Conservation (phyloP, 768 basidiomycete species). For the Macrocybe gigantea region DNA sequence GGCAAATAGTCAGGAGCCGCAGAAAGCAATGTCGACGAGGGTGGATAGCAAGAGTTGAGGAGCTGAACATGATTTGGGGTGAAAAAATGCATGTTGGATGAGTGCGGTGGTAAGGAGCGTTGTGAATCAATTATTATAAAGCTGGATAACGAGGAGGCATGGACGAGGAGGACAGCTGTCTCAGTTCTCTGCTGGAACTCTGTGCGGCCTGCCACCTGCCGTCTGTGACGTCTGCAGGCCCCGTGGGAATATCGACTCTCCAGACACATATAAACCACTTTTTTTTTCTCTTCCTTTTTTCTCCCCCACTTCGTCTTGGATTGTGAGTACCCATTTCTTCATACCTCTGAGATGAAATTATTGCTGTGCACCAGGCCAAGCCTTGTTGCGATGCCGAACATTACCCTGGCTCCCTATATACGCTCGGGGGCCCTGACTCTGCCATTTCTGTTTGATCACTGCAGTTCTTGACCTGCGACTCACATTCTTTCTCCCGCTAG, state of each 20-base stretch:
- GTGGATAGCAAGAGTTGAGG: constrained; percentile 83
- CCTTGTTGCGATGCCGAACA: constrained; percentile 34
- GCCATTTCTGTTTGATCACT: neutral
- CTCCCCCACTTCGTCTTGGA: constrained; percentile 3
- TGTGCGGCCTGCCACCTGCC: neutral
- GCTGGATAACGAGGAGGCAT: neutral
- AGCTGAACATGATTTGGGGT: constrained; percentile 81
- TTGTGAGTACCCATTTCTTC: constrained; percentile 10
- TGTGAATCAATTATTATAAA: constrained; percentile 3
- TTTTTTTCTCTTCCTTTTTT: constrained; percentile 7
- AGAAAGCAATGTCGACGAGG: constrained; percentile 64
- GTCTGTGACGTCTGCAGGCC: neutral
- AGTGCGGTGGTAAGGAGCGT: constrained; percentile 9
- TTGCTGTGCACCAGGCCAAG: constrained; percentile 61
- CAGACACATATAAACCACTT: neutral
- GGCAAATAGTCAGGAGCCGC: constrained; percentile 75
- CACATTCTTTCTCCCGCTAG: neutral
- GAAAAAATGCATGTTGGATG: constrained; percentile 58
- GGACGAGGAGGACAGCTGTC: too few relatives aligned
- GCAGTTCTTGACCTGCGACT: neutral
- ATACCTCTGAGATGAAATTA: constrained; percentile 33
- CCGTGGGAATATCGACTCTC: neutral
- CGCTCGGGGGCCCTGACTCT: constrained; percentile 46
- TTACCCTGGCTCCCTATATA: constrained; percentile 41
- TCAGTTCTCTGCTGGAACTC: too few relatives aligned